Conservation (phyloP, 495 filamentous ascomycete genomes). For the Friedmanniomyces simplex region DNA sequence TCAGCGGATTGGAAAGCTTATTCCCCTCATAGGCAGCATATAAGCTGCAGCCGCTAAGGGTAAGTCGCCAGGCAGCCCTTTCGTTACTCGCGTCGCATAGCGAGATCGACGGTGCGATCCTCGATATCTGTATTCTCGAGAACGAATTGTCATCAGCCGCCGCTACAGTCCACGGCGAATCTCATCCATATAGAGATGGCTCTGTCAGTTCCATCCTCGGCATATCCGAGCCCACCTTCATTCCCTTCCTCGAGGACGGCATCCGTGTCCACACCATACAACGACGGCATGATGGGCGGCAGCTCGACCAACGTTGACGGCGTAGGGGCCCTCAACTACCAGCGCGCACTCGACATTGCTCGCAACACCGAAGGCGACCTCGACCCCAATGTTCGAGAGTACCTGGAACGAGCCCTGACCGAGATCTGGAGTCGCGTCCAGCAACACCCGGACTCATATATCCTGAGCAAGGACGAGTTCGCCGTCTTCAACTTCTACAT, state of each 20-base stretch:
- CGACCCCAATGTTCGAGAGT: conserved; percentile 40
- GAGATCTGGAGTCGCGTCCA: conserved; percentile 55
- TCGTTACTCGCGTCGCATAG: not conserved
- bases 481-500: conserved; percentile 71
- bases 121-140: conserved; percentile 1
- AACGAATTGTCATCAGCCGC: not conserved
- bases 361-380: conserved; percentile 48
- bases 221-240: conserved; percentile 6
- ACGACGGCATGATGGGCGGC: conserved; percentile 24
- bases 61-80: not conserved
- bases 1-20: conserved; percentile 1
- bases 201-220: not conserved
- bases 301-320: conserved; percentile 26
- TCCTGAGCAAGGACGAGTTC: conserved; percentile 62
- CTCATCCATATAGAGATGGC: conserved; percentile 9
- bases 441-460: conserved; percentile 48
- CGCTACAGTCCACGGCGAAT: not conserved
- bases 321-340: conserved; percentile 32
- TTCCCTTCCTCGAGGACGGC: not conserved
- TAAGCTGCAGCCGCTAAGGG: conserved; percentile 3
- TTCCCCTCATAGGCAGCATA: not conserved
- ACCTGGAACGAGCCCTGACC: conserved; percentile 47
- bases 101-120: not conserved
- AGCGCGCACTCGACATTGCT: conserved; percentile 55
- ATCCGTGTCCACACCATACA: not conserved